Base-by-base conservation (phyloP, 75 land plant species). In the Sequoia sempervirens region DNA sequence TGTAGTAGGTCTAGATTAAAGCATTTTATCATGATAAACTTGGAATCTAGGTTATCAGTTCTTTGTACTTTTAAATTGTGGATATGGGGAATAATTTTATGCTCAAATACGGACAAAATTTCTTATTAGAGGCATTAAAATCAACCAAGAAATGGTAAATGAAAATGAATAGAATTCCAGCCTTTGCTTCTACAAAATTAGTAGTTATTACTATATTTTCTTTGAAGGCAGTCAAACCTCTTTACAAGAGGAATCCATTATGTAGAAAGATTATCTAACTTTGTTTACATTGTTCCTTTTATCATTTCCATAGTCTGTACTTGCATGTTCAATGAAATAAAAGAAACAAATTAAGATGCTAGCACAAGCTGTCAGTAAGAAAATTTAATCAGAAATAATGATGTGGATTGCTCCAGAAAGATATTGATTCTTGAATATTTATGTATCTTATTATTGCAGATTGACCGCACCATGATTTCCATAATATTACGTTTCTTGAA, bases 401-500 rank as follows among this genome's bases (percentile, higher is more conserved):
- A 45, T 78, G 46, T 78, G 13, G 5, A 78, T n/a, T 78, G 15
- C 50, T 78, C 41, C 28, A 45, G 50, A 78, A 45, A 82, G n/a
- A 32, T 54, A 18, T 37, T 26, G 53, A 50, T 50, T 50, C 14
- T 50, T 50, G 80, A 66, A 20, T 68, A 11, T 68, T 53, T 12
- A 58, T 14, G 1, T 82, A 30, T 53, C 36, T n/a, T 69, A 73
- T 45, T 47, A 7, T 80, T 84, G 83, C 92, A 97, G 99, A 7
- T 97, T 82, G 92, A 94, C 68, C 38, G 87, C 54, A 69, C 84
- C 53, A 86, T 90, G 80, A 40, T 97, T 18, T 90, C 91, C 14
- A 83, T 97, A 79, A 95, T 93, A 40, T 86, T 87, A 37, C 92
- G 96, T 45, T 96, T 97, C 85, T 61, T 97, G 74, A 91, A 84